A percentile compares a stretch with the other conserved stretches of the same genome.
These are phyloP conservation scores for Trametes elegans DNA, from an alignment of 768 basidiomycete genomes.

Conservation along the genomic window DNA sequence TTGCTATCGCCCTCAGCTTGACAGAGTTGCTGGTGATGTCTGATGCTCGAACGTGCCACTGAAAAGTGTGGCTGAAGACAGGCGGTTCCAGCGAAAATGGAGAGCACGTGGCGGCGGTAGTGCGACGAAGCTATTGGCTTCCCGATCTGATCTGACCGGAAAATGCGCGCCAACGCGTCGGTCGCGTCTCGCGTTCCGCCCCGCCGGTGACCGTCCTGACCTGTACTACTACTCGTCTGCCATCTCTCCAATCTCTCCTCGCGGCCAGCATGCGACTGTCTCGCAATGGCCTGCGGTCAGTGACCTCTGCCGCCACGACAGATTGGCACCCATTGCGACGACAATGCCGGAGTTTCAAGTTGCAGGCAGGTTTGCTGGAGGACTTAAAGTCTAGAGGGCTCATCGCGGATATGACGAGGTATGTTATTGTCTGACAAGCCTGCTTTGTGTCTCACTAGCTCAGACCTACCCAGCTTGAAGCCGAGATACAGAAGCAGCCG, in stretches of 20 bases:
- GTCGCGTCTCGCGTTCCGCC: neutral
- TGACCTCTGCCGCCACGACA: neutral
- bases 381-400: constrained; percentile 34
- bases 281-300: constrained; percentile 6
- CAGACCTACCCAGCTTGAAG: constrained; percentile 14
- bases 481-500: constrained; percentile 11
- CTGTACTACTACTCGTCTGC: neutral
- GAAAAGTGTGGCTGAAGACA: neutral
- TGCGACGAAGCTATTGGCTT: constrained; percentile 19
- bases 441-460: neutral
- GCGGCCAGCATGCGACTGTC: constrained; percentile 11
- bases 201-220: neutral
- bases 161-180: constrained; percentile 4
- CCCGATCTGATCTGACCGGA: constrained; percentile 19
- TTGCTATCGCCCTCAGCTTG: constrained; percentile 29
- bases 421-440: neutral
- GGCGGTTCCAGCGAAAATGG: neutral
- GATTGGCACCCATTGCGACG: neutral
- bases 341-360: constrained; percentile 16
- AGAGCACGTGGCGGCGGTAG: constrained; percentile 14
- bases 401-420: constrained; percentile 38
- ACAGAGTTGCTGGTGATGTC: neutral
- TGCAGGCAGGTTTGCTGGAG: constrained; percentile 29
- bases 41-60: no score
- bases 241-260: neutral